Percentiles rank a stretch among this genome's conserved stretches.
These are phyloP conservation scores for Malus hybrid DNA, from an alignment of 331 rosid species.

Conservation along the genomic window DNA sequence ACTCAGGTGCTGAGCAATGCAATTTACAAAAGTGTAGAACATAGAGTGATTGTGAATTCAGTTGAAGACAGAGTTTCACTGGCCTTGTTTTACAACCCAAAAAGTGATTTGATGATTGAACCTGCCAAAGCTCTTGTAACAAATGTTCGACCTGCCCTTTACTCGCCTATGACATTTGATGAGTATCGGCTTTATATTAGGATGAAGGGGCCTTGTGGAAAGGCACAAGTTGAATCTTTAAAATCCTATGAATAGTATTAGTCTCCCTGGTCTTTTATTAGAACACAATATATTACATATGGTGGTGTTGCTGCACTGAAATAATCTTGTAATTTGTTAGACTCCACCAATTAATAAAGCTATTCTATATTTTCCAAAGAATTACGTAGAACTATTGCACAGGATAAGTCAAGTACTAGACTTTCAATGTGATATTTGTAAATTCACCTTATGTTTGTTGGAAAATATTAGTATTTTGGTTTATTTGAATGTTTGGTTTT, in stretches of 20 bases:
- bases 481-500: too few relatives aligned
- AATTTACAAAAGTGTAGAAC: constrained; percentile 82
- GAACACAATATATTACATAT: too few relatives aligned
- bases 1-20: constrained; percentile 90
- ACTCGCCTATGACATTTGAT: constrained; percentile 67
- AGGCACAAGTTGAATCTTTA: constrained; percentile 63
- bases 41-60: constrained; percentile 83
- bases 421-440: not conserved
- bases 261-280: not conserved
- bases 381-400: not conserved
- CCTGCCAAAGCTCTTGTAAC: constrained; percentile 66
- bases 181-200: constrained; percentile 76
- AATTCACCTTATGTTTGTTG: not conserved
- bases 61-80: constrained; percentile 69
- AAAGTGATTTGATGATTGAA: constrained; percentile 53
- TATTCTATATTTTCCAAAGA: too few relatives aligned
- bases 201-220: constrained; percentile 72
- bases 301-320: not conserved
- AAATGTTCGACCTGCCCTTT: constrained; percentile 50
- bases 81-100: constrained; percentile 88
- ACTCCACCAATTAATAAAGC: too few relatives aligned
- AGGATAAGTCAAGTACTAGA: not conserved
- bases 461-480: too few relatives aligned
- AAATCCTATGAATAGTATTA: constrained; percentile 18
- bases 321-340: not conserved